Conservation (phyloP, 1,284 basidiomycete species). For the Coniferiporia weirii region DNA sequence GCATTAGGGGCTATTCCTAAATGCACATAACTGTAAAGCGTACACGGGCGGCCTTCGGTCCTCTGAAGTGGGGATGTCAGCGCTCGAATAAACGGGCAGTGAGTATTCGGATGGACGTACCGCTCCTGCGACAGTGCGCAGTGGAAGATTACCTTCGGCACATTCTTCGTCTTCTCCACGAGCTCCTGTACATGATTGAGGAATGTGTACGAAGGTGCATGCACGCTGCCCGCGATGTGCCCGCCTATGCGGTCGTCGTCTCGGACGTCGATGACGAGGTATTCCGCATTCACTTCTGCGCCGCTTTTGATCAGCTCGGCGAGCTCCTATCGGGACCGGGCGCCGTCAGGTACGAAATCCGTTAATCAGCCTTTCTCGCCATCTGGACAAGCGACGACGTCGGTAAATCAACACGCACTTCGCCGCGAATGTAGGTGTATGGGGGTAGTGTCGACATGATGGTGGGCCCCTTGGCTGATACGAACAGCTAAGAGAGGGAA, state of each 20-base stretch:
- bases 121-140: conserved; percentile 70
- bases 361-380: not conserved
- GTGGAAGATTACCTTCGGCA: conserved; percentile 67
- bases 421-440: conserved; percentile 14
- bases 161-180: conserved; percentile 53
- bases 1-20: not conserved
- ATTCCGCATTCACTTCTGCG: conserved; percentile 57
- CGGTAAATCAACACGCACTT: conserved; percentile 6
- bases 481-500: no score
- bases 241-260: conserved; percentile 73
- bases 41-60: conserved; percentile 70
- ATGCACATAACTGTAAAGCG: not conserved
- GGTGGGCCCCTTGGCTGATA: not conserved
- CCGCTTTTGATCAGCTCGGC: conserved; percentile 57
- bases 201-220: conserved; percentile 59
- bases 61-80: conserved; percentile 35
- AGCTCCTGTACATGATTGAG: conserved; percentile 49
- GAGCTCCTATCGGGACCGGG: conserved; percentile 46
- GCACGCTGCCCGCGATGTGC: conserved; percentile 60
- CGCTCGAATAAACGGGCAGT: not conserved
- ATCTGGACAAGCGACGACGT: not conserved
- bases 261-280: conserved; percentile 71
- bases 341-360: not conserved
- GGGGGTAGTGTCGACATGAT: conserved; percentile 14
- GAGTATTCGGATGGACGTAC: conserved; percentile 36